Base-by-base conservation (phyloP, 2,329 filamentous ascomycete genomes). In the Colletotrichum salicis region DNA sequence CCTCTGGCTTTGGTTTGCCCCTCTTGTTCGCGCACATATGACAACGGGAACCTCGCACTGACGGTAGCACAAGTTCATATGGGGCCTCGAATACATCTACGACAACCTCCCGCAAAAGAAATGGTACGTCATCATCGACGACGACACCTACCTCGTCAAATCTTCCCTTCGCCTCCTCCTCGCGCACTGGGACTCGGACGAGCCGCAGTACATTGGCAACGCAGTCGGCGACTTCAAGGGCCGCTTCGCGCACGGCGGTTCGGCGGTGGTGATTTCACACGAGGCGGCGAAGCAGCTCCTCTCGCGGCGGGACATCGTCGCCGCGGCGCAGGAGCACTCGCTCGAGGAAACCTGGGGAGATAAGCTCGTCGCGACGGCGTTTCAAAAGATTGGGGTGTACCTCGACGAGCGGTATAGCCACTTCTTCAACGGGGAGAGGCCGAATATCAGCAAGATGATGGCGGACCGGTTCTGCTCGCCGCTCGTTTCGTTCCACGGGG, bases 91-190 rank as follows among this genome's bases (percentile, higher is more conserved):
- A 74, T 83, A 87, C 72, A 81, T 85, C 24, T 88, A 86, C 80
- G 78, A 81, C 51, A 81, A 79, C 19, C 81, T 89, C 76, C 88
- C 87, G 0, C 77, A 82, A 72, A 90, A 89, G 80, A 88, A 88
- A 76, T 90, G 88, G 88, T 90, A 89, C 75, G 77, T 89, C 72
- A 85, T 90, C 73, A 78, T 88, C 15, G 88, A 90, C 77, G 88
- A 90, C 77, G 88, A 90, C 76, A 90, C 87, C 1, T 90, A 86
- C 76, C 77, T 90, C 56, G 81, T 89, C 56, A 83, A 83, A 63
- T 81, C 84, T 3, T 87, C 87, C 13, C 78, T 90, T 33, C 79
- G 81, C 54, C 77, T 84, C 1, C 78, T 90, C 13, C 80, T 90
- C 15, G 81, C 82, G 22, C 86, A 88, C 67, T 78, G 90, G 70